Evolutionary conservation across 2,329 filamentous ascomycete species (phyloP), one percentile per base, ranked within the genome.

Genomic region (Berkeleyomyces basicola): DNA sequence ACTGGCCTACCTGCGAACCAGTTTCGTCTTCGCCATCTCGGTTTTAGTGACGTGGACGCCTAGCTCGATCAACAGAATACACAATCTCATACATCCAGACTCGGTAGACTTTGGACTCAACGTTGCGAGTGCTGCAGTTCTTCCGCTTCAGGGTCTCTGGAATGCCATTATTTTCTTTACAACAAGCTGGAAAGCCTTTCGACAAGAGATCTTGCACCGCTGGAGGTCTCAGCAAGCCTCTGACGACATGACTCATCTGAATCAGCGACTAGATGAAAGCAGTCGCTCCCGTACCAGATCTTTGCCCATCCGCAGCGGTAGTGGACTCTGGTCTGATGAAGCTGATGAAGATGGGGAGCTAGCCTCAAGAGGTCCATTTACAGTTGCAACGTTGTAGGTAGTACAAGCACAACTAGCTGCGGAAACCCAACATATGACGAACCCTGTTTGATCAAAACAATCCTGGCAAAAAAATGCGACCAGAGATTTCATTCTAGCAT

Each of bases 61-160:
- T 4, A 87, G 84, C 67, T 87, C 83, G 64, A 78, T 88, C 69
- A 92, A 92, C 72, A 79, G 87, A 39, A 81, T 90, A 37, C 86
- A 90, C 72, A 80, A 82, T 66, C 78, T 90, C 66, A 72, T 83
- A 6, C 73, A 80, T 59, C 80, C 81, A 0, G 70, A 76, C 10
- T 68, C 74, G 7, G 76, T 78, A 39, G 79, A 77, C 64, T 91
- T 83, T 70, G 79, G 78, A 9, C 80, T 90, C 59, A 86, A 87
- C 69, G 79, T 89, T 59, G 80, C 82, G 1, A 84, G 85, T 5
- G 84, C 85, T 1, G 77, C 88, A 1, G 87, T 91, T 0, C 76
- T 92, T 3, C 87, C 88, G 0, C 76, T 90, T 1, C 88, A 92
- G 71, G 88, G 88, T 0, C 80, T 90, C 40, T 91, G 88, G 87